Evolutionary conservation across 2,329 filamentous ascomycete genomes (phyloP), one percentile per base, ranked within the genome.

Genomic region (Cytospora leucostoma): DNA sequence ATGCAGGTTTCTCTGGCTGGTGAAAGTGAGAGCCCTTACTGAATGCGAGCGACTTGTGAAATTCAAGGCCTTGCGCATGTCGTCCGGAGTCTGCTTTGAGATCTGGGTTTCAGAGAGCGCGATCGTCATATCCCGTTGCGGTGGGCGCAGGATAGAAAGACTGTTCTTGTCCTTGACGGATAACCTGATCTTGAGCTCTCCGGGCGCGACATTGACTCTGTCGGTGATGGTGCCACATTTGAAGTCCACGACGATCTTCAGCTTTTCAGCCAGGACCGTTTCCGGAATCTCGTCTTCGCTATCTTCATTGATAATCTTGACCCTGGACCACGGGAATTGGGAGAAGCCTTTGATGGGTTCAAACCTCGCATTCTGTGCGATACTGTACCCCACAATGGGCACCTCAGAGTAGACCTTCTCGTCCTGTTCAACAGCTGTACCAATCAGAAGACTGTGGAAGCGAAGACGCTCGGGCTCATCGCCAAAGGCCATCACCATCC

Each of bases 201-300:
- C 90, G 12, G 88, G 88, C 2, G 83, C 88, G 70, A 96, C 81
- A 69, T 96, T 96, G 71, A 97, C 82, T 44, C 93, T 86, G 75
- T 97, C 93, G 2, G 91, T 92, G 17, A 96, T 80, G 50, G 88
- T 91, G 56, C 92, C 91, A 68, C 88, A 87, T 65, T 89, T 85
- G 67, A 90, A 91, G 63, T 92, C 88, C 37, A 91, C 81, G 59
- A 96, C 83, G 19, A 96, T 82, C 34, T 92, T 86, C 66, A 97
- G 78, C 68, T 84, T 85, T 70, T 95, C 89, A 0, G 92, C 91
- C 59, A 93, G 81, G 34, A 96, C 87, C 0, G 90, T 92, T 2
- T 85, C 83, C 1, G 86, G 80, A 38, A 82, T 79, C 38, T 87
- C 86, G 57, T 88, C 87, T 47, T 83, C 78, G 19, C 86, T 83